Base-by-base conservation (phyloP, 176 grass and related monocot genomes). In the Cenchrus purpureus region DNA sequence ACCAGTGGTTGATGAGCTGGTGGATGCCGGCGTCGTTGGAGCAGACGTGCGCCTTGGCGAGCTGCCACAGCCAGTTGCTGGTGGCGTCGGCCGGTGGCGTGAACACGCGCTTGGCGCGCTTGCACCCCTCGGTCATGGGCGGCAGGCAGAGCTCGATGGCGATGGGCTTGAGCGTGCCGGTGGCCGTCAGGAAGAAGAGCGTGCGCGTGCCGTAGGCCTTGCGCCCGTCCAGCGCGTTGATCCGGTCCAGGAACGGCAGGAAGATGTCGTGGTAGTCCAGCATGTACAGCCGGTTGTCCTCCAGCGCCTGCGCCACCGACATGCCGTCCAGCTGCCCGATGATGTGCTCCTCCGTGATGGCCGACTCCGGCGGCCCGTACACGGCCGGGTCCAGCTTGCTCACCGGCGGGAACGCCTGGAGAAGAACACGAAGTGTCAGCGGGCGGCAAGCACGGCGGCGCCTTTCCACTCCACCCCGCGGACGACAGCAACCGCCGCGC, bases 1-100 rank as follows among this genome's bases (percentile, higher is more conserved):
- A 98, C 96, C 93, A 99, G 74, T 99, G 97, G 77, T 96, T 99
- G 70, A 99, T 79, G 63, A 99, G 94, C 81, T 99, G 94, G 86
- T 99, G 94, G 11, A 97, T 88, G 11, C 94, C 97, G 19, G 97
- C 94, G 71, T 99, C 97, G 76, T 99, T 99, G 91, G 97, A 92
- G 87, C 94, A 92, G 31, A 97, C 97, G 62, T 99, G 97, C 1
- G 97, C 97, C 90, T 99, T 99, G 72, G 94, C 94, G 43, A 99
- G 88, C 78, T 99, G 94, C 97, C 97, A 99, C 12, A 99, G 83
- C 97, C 97, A 99, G 86, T 81, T 94, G 8, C 46, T 79, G 78
- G 97, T 99, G 14, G 94, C 97, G 61, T 99, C 97, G 14, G 90
- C 70, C 0, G 97, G 97, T 12, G 97, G 94, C 71, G 94, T 99